These are phyloP conservation scores for Stylosanthes scabra DNA, from an alignment of 331 rosid species.

Conservation along the genomic window DNA sequence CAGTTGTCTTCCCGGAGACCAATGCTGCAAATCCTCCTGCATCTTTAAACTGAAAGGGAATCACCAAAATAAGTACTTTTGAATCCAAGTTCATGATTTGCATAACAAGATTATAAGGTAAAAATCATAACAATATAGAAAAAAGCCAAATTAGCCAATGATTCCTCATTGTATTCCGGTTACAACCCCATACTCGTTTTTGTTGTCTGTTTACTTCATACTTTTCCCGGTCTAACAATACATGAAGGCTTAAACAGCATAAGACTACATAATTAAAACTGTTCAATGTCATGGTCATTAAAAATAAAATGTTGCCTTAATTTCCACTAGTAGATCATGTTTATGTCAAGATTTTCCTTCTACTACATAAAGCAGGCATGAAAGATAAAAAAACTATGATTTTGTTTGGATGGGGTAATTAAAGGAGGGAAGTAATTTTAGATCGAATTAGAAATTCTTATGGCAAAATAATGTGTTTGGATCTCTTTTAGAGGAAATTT, in stretches of 20 bases:
- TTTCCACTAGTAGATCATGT: neutral
- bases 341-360: neutral
- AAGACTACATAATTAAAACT: neutral
- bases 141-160: slow-evolving; percentile 5
- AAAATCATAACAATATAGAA: neutral
- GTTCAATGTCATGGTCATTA: neutral
- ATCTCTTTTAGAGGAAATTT: no score
- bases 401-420: slow-evolving; percentile 3
- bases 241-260: slow-evolving; percentile 24
- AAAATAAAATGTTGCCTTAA: neutral
- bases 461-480: no score
- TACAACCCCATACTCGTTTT: neutral
- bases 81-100: slow-evolving; percentile 16
- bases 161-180: neutral
- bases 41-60: slow-evolving; percentile 80
- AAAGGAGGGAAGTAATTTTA: neutral
- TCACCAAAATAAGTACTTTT: slow-evolving; percentile 36
- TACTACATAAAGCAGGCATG: neutral
- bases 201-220: neutral
- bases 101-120: slow-evolving; percentile 4
- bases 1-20: slow-evolving; percentile 85
- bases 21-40: slow-evolving; percentile 93
- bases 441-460: neutral
- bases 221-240: no score
- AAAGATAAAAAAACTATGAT: neutral